Evolutionary conservation across 1,284 basidiomycete genomes (phyloP), one percentile per base, ranked within the genome.

Genomic region (Melampsora americana): DNA sequence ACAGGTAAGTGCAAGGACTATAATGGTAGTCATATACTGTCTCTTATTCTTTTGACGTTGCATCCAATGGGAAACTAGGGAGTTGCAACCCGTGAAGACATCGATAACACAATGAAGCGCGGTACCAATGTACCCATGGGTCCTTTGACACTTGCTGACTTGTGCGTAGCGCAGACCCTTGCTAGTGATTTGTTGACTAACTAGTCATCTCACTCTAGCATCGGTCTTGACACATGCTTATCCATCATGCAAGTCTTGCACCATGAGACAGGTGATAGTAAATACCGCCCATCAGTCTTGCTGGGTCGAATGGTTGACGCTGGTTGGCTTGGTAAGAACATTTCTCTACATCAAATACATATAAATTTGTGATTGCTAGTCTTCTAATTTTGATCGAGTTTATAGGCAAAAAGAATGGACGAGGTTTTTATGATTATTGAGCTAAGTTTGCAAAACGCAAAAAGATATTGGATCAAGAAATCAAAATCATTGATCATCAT

Each of bases 61-160:
- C 56, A 74, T n/a, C 28, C 18, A 70, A 30, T 30, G 26, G 66
- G 30, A 14, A 46, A 56, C 4, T 78, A 92, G 88, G 93, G 93
- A 6, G 88, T 90, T 28, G 95, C 93, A 0, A 92, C 92, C 1
- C 88, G 91, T 60, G 93, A 97, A 77, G 93, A 98, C 82, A 97
- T 98, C 79, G 95, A 98, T 84, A 93, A 90, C 79, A 96, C 93
- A 0, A 87, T 98, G 73, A 90, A 89, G 80, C 86, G 96, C 20
- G 95, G 95, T 65, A 97, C 96, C 93, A 91, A 90, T 78, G 94
- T 97, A 81, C 94, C 94, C 0, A 96, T 96, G 92, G 95, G 95
- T 18, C 82, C 82, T 1, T 77, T 84, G 18, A 77, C 75, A 9
- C 77, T 84, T 30, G 83, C 83, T 5, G 91, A 93, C 82, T 91